phyloP scores from a whole-genome alignment of 352 stramenopile species.

The Globisporangium echinulatum region DNA sequence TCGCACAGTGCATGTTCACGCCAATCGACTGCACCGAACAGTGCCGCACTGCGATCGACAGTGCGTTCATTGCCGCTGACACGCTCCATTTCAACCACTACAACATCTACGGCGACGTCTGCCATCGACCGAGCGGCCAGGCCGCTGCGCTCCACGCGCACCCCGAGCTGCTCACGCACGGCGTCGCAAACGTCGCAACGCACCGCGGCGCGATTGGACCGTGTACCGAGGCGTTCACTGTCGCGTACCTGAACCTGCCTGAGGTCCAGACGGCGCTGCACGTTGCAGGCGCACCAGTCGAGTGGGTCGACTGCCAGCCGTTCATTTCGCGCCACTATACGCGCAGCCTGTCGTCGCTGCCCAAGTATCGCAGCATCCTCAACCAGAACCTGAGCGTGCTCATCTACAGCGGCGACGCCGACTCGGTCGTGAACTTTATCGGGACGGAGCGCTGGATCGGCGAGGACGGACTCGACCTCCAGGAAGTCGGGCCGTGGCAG shows the following conservation, averaged over 20 bases:
- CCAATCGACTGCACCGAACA: slow-evolving; percentile 28
- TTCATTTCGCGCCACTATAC: slow-evolving; percentile 24
- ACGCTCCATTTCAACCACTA: slow-evolving; percentile 47
- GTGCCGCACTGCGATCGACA: slow-evolving; percentile 38
- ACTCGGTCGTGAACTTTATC: slow-evolving; percentile 74
- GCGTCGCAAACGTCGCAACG: slow-evolving; percentile 17
- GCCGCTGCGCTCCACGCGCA: slow-evolving; percentile 27
- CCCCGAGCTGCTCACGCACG: background rate
- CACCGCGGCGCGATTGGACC: slow-evolving; percentile 40
- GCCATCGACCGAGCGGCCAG: slow-evolving; percentile 50
- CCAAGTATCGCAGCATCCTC: slow-evolving; percentile 58
- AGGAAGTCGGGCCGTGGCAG: slow-evolving; percentile 31
- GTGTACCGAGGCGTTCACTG: slow-evolving; percentile 56
- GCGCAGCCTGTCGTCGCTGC: slow-evolving; percentile 20
- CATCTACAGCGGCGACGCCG: slow-evolving; percentile 65
- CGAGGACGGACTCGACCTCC: slow-evolving; percentile 38
- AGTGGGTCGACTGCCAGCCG: slow-evolving; percentile 52
- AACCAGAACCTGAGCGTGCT: slow-evolving; percentile 36
- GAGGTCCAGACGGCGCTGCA: slow-evolving; percentile 55
- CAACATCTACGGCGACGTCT: slow-evolving; percentile 73
- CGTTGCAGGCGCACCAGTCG: slow-evolving; percentile 19
- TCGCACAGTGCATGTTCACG: slow-evolving; percentile 48
- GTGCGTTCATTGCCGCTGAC: slow-evolving; percentile 23
- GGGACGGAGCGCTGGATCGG: slow-evolving; percentile 81
- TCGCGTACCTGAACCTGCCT: slow-evolving; percentile 45